Percentiles rank a stretch among this genome's conserved stretches.
Evolutionary conservation across 2,329 filamentous ascomycete species (phyloP).

Genomic region (Annulohypoxylon truncatum): DNA sequence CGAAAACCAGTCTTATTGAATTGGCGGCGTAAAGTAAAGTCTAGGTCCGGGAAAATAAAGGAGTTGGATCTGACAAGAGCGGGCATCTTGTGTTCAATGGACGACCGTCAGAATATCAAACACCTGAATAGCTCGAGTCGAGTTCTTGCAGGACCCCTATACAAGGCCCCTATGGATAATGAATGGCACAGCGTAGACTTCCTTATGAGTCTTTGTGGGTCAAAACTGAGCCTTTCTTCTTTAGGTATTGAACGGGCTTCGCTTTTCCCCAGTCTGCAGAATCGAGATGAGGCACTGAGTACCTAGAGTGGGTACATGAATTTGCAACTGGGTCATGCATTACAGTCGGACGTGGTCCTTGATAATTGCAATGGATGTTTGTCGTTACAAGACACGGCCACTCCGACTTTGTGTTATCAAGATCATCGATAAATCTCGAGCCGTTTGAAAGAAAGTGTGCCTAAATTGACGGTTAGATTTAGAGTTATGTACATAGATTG

Average conservation of each 20-base stretch:
- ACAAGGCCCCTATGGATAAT: not conserved
- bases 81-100: constrained; percentile 43
- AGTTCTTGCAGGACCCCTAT: not conserved
- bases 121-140: not conserved
- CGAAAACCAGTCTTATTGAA: constrained; percentile 72
- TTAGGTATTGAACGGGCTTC: not conserved
- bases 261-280: not conserved
- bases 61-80: constrained; percentile 48
- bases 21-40: constrained; percentile 72
- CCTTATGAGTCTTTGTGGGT: not conserved
- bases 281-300: not conserved
- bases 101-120: not conserved
- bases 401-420: constrained; percentile 4
- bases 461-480: not conserved
- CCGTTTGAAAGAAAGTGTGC: not conserved
- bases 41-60: constrained; percentile 61
- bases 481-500: too few relatives aligned
- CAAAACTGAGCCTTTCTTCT: not conserved
- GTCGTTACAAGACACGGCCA: constrained; percentile 1
- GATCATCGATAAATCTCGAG: constrained; percentile 1
- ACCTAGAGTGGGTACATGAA: constrained; percentile 2
- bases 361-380: not conserved
- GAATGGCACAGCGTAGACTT: not conserved
- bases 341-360: not conserved
- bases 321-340: constrained; percentile 4